Evolutionary conservation across 2,329 filamentous ascomycete species (phyloP).

Genomic region (Colletotrichum sidae): DNA sequence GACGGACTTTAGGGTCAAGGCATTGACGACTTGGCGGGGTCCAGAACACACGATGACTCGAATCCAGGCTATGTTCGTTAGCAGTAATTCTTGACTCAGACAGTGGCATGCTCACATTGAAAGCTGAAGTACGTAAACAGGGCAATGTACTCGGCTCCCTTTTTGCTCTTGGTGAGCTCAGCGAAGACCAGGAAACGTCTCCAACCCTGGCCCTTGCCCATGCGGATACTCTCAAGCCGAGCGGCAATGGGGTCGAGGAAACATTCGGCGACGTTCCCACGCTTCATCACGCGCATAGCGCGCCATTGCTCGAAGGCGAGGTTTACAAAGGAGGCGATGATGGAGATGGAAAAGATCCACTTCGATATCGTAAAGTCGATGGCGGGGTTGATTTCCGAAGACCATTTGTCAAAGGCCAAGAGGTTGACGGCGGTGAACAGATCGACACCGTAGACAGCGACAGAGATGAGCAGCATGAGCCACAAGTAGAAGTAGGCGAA

Average conservation of each 20-base stretch:
- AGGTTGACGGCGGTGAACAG: conserved; percentile 94
- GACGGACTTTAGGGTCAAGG: conserved; percentile 86
- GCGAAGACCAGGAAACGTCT: conserved; percentile 93
- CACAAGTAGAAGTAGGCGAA: conserved; percentile 89
- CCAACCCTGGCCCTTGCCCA: conserved; percentile 82
- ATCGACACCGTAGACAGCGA: conserved; percentile 90
- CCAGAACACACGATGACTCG: conserved; percentile 91
- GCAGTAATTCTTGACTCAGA: not conserved
- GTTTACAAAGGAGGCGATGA: conserved; percentile 89
- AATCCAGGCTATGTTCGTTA: conserved; percentile 75
- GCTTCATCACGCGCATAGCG: conserved; percentile 82
- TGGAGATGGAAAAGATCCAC: conserved; percentile 95
- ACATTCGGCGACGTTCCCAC: conserved; percentile 88
- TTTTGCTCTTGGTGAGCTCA: conserved; percentile 89
- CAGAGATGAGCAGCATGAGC: conserved; percentile 80
- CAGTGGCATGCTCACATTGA: conserved; percentile 61
- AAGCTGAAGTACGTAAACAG: conserved; percentile 90
- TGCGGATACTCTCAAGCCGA: conserved; percentile 83
- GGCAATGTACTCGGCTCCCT: conserved; percentile 89
- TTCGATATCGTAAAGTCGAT: conserved; percentile 84
- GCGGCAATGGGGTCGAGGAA: conserved; percentile 91
- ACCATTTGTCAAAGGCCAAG: conserved; percentile 89
- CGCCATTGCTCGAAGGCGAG: conserved; percentile 83
- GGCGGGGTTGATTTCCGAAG: conserved; percentile 81
- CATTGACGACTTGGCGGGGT: conserved; percentile 91